Evolutionary conservation across 148 eudicot species (phyloP).

Genomic region (Nepenthes mirabilis): DNA sequence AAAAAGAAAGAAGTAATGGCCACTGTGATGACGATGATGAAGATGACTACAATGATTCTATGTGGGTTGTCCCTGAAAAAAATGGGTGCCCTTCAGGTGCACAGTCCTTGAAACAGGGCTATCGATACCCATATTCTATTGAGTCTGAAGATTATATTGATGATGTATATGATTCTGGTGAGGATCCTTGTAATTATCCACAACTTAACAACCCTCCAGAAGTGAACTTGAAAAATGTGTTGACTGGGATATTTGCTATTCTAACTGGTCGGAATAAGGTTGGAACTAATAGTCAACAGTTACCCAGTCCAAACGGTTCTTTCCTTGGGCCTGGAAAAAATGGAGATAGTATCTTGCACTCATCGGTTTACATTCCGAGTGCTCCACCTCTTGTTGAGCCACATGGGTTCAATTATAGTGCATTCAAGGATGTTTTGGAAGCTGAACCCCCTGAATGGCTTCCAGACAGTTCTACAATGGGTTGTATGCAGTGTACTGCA

Average conservation of each 20-base stretch:
- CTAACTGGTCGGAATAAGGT: conserved; percentile 68
- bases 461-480: conserved; percentile 74
- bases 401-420: conserved; percentile 45
- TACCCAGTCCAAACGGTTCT: conserved; percentile 56
- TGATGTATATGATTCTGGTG: conserved; percentile 48
- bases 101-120: conserved; percentile 20
- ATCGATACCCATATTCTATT: conserved; percentile 29
- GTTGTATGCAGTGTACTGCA: conserved; percentile 90
- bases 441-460: conserved; percentile 99
- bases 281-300: conserved; percentile 17
- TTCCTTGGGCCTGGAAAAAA: conserved; percentile 75
- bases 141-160: conserved; percentile 56
- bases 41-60: conserved; percentile 46
- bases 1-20: conserved; percentile 31
- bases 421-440: conserved; percentile 78
- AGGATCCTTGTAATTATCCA: conserved; percentile 27
- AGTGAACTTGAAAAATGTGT: conserved; percentile 79
- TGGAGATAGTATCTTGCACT: conserved; percentile 71
- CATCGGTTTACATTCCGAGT: conserved; percentile 94
- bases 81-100: conserved; percentile 15
- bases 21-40: conserved; percentile 34
- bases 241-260: conserved; percentile 71
- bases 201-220: conserved; percentile 45
- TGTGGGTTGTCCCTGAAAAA: conserved; percentile 37
- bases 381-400: conserved; percentile 91